Base-by-base conservation (phyloP, 805 yeast genomes). In the Candida vartiovaarae region DNA sequence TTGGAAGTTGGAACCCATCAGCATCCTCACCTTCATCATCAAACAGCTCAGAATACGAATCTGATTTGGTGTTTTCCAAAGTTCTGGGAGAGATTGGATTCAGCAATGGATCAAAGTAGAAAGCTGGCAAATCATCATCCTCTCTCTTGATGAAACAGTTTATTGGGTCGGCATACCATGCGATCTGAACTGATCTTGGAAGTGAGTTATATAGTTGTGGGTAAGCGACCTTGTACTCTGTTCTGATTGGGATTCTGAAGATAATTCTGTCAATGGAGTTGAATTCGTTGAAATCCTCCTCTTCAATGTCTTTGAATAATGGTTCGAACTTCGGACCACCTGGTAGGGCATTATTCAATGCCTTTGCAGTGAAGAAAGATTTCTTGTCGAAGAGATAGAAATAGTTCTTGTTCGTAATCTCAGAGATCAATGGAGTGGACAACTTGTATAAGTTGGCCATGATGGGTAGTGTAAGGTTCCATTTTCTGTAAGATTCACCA, bases 301-400 rank as follows among this genome's bases (percentile, higher is more conserved):
- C 76, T 52, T 80, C 80, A 33, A 70, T 67, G 41, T 82, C 85
- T 47, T 81, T 79, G 64, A 72, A 78, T 11, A 90, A 64, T 0
- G 95, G 95, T 64, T 90, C 98, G 63, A 89, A 93, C 59, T 84
- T 86, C 9, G 99, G 98, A 0, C 99, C 99, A 9, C 96, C 96
- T 0, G 97, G 96, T 31, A 93, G 70, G 1, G 95, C 83, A 37
- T 82, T 73, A 56, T 90, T 88, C 40, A 93, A 70, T 7, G 95
- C 91, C 58, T 93, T 93, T 0, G 98, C 95, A 0, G 96, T 90
- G 61, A 83, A 77, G 51, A 93, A 86, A 0, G 96, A 72, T 43
- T 82, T 72, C 45, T 78, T 78, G 54, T 90, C 89, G 60, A 90
- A 91, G 34, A 89, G 64, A 55, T 84, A 84, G 46, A 65, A 74